Conservation (phyloP, 2,329 filamentous ascomycete genomes). For the Botrytis squamosa region DNA sequence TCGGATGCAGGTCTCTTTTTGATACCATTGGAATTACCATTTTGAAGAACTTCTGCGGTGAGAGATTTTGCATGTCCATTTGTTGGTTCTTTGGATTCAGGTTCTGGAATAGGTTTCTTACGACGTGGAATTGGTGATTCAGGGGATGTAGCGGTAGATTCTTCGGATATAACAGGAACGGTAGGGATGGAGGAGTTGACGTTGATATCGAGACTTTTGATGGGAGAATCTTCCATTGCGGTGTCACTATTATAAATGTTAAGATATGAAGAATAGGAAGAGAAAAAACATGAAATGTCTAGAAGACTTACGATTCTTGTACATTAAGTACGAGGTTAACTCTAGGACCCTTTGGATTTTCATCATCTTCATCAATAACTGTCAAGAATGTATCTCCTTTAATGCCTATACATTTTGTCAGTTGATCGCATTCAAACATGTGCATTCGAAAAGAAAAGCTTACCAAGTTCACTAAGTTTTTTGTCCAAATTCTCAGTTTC, state of each 20-base stretch:
- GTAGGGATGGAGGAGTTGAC: constrained; percentile 27
- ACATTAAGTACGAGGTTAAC: constrained; percentile 78
- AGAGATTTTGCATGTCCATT: constrained; percentile 24
- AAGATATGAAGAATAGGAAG: background rate
- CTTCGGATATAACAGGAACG: constrained; percentile 29
- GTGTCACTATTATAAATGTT: constrained; percentile 14
- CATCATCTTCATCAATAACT: constrained; percentile 77
- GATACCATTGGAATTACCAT: constrained; percentile 22
- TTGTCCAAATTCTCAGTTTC: constrained; percentile 82
- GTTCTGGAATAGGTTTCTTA: constrained; percentile 26
- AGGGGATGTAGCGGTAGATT: constrained; percentile 22
- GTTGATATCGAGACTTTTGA: constrained; percentile 44
- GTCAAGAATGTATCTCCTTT: constrained; percentile 74
- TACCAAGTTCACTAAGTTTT: constrained; percentile 74
- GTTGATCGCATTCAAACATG: no score
- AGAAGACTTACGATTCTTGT: constrained; percentile 55
- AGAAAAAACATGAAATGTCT: background rate
- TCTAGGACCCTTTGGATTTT: constrained; percentile 69
- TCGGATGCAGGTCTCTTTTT: constrained; percentile 39
- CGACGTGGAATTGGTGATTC: constrained; percentile 34
- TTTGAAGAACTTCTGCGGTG: background rate
- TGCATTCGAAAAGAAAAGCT: constrained; percentile 26
- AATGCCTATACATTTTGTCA: constrained; percentile 51
- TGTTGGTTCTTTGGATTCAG: background rate
- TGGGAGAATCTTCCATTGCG: constrained; percentile 50